phyloP scores from a whole-genome alignment of 2,329 filamentous ascomycete genomes.

The Cadophora sp. region DNA sequence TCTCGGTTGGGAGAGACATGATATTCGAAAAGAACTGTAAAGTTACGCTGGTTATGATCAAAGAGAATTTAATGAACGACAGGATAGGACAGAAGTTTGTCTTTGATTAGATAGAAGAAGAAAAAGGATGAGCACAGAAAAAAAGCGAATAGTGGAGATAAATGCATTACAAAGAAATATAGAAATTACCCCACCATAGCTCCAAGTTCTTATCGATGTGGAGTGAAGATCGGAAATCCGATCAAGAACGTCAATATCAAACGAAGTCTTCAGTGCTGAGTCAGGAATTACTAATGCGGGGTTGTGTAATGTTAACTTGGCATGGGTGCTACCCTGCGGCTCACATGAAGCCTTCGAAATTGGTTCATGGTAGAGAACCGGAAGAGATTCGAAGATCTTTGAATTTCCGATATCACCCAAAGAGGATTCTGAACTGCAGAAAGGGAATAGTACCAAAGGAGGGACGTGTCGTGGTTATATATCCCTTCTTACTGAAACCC shows the following conservation, averaged over 20 bases:
- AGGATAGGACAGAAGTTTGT: neutral
- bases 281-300: slow-evolving; percentile 12
- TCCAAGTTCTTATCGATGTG: slow-evolving; percentile 20
- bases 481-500: no score
- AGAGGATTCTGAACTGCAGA: no score
- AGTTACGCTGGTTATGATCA: no score
- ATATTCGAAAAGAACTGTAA: neutral
- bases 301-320: no score
- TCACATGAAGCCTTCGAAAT: neutral
- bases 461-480: no score
- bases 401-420: no score
- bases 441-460: no score
- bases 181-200: slow-evolving; percentile 17
- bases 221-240: slow-evolving; percentile 18
- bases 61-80: no score
- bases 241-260: slow-evolving; percentile 6
- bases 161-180: slow-evolving; percentile 15
- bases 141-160: neutral
- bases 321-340: no score
- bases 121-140: neutral
- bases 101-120: neutral
- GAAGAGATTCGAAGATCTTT: no score
- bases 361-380: no score
- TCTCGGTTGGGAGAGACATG: slow-evolving; percentile 37
- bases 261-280: neutral